Base-by-base conservation (phyloP, 2,329 filamentous ascomycete species). In the Colletotrichum sp. region DNA sequence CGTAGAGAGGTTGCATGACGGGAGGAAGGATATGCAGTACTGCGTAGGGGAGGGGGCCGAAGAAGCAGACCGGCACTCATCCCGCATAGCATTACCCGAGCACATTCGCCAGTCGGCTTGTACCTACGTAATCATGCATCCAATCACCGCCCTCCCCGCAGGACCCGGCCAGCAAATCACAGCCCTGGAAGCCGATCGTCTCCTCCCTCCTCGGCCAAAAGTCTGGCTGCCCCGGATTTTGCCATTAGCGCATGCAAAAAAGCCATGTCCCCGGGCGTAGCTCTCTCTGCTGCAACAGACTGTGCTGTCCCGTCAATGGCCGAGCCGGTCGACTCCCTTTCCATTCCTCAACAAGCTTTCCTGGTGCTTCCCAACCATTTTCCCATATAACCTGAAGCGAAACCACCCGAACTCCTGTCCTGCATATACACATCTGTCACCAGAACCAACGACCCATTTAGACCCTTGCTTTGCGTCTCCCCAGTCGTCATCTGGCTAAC, bases 271-370 rank as follows among this genome's bases (percentile, higher is more conserved):
- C 36, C 69, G 57, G 67, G 34, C 68, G 52, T 62, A 36, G 52
- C 52, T 68, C 52, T 60, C 48, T 64, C 55, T 39, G 57, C 44
- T 62, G 59, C 57, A 28, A 30, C 10, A 26, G 24, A 18, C 36
- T 68, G 48, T 44, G 36, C 48, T 32, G 24, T 44, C 59, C 71
- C 68, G 59, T 69, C 71, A 70, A 73, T 73, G 71, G 39, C 55
- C 71, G 18, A 16, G 24, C 66, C 32, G 39, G 36, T 59, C 44
- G n/a, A 34, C 30, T 68, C 44, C 67, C 67, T 44, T 69, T 48
- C 71, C 66, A 62, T 64, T 72, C 70, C 74, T 74, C 74, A 75
- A 73, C 74, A 75, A 75, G 74, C 74, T 72, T 75, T 60, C 55
- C 64, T 69, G 65, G 48, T 30, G 28, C 55, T 69, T 68, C 72